phyloP scores from a whole-genome alignment of 352 stramenopile species.

The Globisporangium camurandrum region DNA sequence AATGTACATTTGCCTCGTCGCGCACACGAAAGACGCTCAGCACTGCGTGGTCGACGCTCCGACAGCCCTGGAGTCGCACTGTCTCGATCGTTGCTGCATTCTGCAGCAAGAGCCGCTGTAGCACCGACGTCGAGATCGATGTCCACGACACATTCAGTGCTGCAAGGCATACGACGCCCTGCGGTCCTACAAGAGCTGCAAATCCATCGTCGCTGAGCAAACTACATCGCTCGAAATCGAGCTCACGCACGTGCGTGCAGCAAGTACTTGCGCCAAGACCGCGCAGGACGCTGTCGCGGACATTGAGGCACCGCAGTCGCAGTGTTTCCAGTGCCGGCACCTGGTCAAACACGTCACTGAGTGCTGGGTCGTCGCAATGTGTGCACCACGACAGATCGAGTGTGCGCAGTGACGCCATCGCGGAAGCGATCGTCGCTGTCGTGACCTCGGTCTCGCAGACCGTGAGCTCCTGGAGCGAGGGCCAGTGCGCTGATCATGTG shows the following conservation, averaged over 20 bases:
- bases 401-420: slow-evolving; percentile 1
- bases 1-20: neutral
- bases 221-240: slow-evolving; percentile 20
- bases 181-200: slow-evolving; percentile 1
- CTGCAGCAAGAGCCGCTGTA: slow-evolving; percentile 2
- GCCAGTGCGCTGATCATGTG: slow-evolving; percentile 7
- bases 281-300: slow-evolving; percentile 10
- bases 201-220: slow-evolving; percentile 11
- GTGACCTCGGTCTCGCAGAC: slow-evolving; percentile 15
- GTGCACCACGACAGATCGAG: slow-evolving; percentile 21
- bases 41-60: slow-evolving; percentile 4
- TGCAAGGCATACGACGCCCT: slow-evolving; percentile 2
- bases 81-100: slow-evolving; percentile 9
- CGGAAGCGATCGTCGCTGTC: slow-evolving; percentile 1
- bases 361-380: slow-evolving; percentile 4
- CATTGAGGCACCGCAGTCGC: slow-evolving; percentile 13
- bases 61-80: slow-evolving; percentile 17
- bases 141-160: slow-evolving; percentile 20
- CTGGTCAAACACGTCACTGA: slow-evolving; percentile 7
- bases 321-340: slow-evolving; percentile 8
- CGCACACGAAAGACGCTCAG: slow-evolving; percentile 7
- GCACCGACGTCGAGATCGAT: slow-evolving; percentile 3
- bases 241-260: slow-evolving; percentile 4
- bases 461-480: slow-evolving; percentile 1
- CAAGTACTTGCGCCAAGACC: neutral